Base-by-base conservation (phyloP, 192 early-diverging fungal genomes). In the Coemansia sp. region DNA sequence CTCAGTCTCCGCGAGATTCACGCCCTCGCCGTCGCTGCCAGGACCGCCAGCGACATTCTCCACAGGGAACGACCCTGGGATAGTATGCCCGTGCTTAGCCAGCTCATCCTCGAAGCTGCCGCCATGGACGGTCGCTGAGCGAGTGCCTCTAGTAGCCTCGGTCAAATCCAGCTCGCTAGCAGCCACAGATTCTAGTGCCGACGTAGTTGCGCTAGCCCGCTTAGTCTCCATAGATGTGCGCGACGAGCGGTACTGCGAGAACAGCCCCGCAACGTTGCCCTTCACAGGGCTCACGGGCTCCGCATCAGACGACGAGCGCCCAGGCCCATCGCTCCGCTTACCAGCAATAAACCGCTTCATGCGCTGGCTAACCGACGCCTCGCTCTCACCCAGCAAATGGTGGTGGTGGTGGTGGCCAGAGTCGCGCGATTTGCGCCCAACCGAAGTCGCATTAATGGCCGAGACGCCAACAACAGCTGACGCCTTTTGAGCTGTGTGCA, bases 261-360 rank as follows among this genome's bases (percentile, higher is more conserved):
- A 34, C 53, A 56, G 28, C 14, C 53, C 53, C n/a, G 53, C 31
- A 11, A 56, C 53, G 14, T 28, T 34, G 31, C 53, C 53, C 31
- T 56, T 63, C 31, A 48, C 65, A 4, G 73, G 67, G 37, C 73
- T 69, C 16, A 57, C 53, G 9, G 67, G 62, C 23, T 59, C 61
- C 36, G 46, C 20, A 11, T 64, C 68, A 18, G 53, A 36, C 8
- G 69, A 53, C 2, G 21, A 33, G 65, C 66, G 74, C 36, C 40
- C 48, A 18, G 69, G 40, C 3, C 42, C 63, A 5, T 74, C 69
- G 38, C 58, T 64, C 34, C 77, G 77, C 40, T 64, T 70, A 14
- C 69, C 69, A 14, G 77, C 70, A 18, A 80, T 80, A n/a, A 80
- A 71, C 51, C 72, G 71, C 62, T 73, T 73, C 77, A 80, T 80